Evolutionary conservation across 768 basidiomycete genomes (phyloP).

Genomic region (Tricholoma sp.): DNA sequence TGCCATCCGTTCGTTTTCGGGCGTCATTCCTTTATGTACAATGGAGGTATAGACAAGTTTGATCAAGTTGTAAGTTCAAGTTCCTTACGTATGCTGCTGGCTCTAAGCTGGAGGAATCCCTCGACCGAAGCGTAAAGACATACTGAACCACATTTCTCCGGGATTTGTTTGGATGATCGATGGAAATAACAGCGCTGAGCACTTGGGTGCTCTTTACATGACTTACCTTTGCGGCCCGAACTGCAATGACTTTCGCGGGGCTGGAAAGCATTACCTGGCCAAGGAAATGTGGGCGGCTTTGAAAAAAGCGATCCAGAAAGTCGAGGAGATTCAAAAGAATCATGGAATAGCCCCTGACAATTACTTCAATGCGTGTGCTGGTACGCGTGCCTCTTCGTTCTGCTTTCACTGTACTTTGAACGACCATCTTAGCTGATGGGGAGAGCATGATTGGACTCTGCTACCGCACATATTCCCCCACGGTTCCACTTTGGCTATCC

Average conservation of each 20-base stretch:
- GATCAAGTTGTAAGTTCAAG: background rate
- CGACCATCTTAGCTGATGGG: background rate
- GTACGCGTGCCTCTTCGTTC: background rate
- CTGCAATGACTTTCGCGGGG: background rate
- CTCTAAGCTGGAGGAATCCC: background rate
- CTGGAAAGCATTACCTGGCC: background rate
- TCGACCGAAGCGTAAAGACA: background rate
- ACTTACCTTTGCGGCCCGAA: background rate
- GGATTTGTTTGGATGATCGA: background rate
- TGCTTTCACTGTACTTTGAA: background rate
- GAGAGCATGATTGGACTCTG: background rate
- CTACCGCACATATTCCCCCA: background rate
- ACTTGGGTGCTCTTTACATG: background rate
- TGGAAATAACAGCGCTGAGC: background rate
- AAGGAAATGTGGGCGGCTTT: background rate
- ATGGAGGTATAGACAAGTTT: background rate
- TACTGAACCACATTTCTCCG: background rate
- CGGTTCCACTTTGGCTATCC: background rate
- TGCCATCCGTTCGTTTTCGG: background rate
- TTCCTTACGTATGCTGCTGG: background rate
- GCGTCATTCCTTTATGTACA: background rate
- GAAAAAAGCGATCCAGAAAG: background rate
- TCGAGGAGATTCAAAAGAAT: background rate
- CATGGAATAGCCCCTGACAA: background rate
- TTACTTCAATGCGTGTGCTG: background rate